These are phyloP conservation scores for Andrographis paniculata DNA, from an alignment of 305 asterid species.

Conservation along the genomic window DNA sequence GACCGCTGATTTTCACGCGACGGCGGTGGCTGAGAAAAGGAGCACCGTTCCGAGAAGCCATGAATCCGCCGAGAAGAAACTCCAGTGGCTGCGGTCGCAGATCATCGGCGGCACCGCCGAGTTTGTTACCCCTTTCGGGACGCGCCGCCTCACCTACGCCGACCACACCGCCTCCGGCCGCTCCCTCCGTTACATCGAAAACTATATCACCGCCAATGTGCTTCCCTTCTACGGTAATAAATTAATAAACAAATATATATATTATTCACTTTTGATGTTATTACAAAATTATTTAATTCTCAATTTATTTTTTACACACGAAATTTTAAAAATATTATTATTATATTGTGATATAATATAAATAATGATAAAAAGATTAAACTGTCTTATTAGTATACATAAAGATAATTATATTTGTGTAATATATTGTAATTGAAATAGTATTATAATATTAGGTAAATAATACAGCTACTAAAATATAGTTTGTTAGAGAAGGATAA, in stretches of 20 bases:
- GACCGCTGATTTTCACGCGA: slow-evolving; percentile 8
- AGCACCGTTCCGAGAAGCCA: slow-evolving; percentile 8
- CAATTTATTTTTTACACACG: too few species aligned
- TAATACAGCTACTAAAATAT: too few species aligned
- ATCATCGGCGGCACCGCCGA: slow-evolving; percentile 37
- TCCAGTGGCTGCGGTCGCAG: slow-evolving; percentile 57
- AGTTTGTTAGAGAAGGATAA: too few species aligned
- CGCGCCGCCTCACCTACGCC: slow-evolving; percentile 60
- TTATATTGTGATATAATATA: too few species aligned
- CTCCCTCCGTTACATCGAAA: slow-evolving; percentile 43
- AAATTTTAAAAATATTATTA: too few species aligned
- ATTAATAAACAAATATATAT: neutral
- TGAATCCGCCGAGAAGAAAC: slow-evolving; percentile 28
- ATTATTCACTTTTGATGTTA: too few species aligned
- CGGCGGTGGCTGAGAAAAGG: slow-evolving; percentile 2
- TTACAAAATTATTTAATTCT: too few species aligned
- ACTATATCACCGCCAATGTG: slow-evolving; percentile 30
- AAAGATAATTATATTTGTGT: too few species aligned
- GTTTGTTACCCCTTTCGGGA: slow-evolving; percentile 49
- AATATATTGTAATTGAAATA: too few species aligned
- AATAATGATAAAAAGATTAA: too few species aligned
- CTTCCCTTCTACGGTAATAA: slow-evolving; percentile 62
- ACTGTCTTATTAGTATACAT: too few species aligned
- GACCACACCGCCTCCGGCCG: slow-evolving; percentile 82
- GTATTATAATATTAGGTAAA: too few species aligned